Conservation (phyloP, 192 early-diverging fungal species). For the Phlyctochytrium bullatum region DNA sequence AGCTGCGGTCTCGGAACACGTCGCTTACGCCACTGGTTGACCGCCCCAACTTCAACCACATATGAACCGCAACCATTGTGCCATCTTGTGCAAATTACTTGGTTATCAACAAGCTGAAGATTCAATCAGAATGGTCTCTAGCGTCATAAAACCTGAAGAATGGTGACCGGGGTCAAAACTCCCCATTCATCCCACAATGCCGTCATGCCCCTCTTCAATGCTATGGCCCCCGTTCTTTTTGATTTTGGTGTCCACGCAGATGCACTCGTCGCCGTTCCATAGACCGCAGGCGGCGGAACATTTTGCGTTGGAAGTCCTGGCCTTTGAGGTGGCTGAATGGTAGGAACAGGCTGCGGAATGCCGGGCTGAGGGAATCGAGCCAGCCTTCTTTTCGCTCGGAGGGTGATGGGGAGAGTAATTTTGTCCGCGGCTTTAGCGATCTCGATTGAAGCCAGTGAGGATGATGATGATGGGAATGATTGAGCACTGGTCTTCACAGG, state of each 20-base stretch:
- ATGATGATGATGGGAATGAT: neutral
- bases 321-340: neutral
- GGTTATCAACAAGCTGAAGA: slow-evolving; percentile 40
- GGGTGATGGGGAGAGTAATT: neutral
- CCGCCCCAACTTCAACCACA: slow-evolving; percentile 47
- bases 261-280: neutral
- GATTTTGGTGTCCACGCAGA: slow-evolving; percentile 24
- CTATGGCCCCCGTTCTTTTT: slow-evolving; percentile 69
- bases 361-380: slow-evolving; percentile 9
- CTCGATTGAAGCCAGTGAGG: neutral
- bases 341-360: slow-evolving; percentile 7
- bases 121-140: neutral
- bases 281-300: slow-evolving; percentile 6
- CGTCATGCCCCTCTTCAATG: slow-evolving; percentile 93
- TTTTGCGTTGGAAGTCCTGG: slow-evolving; percentile 1
- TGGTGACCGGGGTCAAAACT: slow-evolving; percentile 81
- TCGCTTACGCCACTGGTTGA: slow-evolving; percentile 33
- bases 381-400: neutral
- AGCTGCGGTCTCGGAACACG: slow-evolving; percentile 68
- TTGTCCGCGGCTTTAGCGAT: neutral
- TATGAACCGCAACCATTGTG: slow-evolving; percentile 32
- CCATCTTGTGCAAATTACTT: slow-evolving; percentile 44
- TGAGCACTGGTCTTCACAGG: too few relatives aligned
- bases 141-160: slow-evolving; percentile 63
- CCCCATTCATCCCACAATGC: slow-evolving; percentile 94